These are phyloP conservation scores for Verticillium zaregamsianum DNA, from an alignment of 2,329 filamentous ascomycete species.

Conservation along the genomic window DNA sequence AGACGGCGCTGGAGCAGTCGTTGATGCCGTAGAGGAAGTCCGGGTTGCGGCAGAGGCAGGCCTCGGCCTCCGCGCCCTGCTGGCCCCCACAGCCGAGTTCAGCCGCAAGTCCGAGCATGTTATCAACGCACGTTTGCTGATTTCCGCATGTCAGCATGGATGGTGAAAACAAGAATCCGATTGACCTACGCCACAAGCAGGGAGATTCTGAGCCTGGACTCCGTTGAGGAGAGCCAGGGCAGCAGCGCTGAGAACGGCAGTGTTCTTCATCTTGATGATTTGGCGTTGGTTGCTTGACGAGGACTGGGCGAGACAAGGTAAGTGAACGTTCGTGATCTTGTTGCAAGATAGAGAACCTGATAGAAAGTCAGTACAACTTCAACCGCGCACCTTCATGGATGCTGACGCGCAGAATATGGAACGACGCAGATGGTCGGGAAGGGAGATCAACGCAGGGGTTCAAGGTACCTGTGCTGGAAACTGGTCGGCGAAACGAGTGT, in stretches of 20 bases:
- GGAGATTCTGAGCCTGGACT: slow-evolving; percentile 36
- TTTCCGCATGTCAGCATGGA: slow-evolving; percentile 8
- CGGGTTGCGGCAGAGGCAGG: slow-evolving; percentile 42
- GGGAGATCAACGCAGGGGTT: not conserved
- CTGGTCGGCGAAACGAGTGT: not conserved
- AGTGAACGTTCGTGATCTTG: slow-evolving; percentile 7
- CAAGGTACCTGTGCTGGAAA: not conserved
- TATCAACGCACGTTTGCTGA: slow-evolving; percentile 43
- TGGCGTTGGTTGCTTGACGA: slow-evolving; percentile 24
- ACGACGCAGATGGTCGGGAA: not conserved
- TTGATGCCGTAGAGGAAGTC: slow-evolving; percentile 46
- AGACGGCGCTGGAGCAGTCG: slow-evolving; percentile 45
- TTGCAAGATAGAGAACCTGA: not conserved
- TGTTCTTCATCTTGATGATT: slow-evolving; percentile 44
- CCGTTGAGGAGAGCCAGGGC: slow-evolving; percentile 33
- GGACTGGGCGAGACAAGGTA: slow-evolving; percentile 13
- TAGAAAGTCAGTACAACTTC: not conserved
- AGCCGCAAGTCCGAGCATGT: slow-evolving; percentile 41
- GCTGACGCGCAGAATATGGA: not conserved
- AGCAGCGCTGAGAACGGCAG: slow-evolving; percentile 35
- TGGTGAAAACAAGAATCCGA: not conserved
- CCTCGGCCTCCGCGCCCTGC: slow-evolving; percentile 24
- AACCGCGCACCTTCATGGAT: not conserved
- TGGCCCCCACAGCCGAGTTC: slow-evolving; percentile 39
- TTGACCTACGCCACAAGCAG: slow-evolving; percentile 48